A percentile compares a stretch with the other conserved stretches of the same genome.
These are phyloP conservation scores for Candida odintsovae DNA, from an alignment of 805 yeast species.

Conservation along the genomic window DNA sequence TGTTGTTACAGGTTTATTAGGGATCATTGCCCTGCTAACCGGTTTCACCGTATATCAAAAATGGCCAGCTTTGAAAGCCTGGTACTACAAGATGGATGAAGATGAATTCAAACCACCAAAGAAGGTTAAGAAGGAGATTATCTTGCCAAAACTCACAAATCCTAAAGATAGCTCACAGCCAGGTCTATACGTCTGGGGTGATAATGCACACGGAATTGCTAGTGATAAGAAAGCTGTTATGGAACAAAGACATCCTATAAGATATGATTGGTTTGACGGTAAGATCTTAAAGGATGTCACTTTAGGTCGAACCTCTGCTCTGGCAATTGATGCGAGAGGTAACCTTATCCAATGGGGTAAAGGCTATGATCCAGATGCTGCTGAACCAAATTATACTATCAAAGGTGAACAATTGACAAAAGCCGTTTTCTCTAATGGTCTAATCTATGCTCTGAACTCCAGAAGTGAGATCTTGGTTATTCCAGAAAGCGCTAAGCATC, in stretches of 20 bases:
- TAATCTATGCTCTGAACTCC: constrained; percentile 40
- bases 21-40: constrained; percentile 4
- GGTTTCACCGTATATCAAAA: constrained; percentile 7
- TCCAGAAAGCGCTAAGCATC: constrained; percentile 22
- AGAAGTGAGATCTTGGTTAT: constrained; percentile 29
- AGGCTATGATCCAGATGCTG: constrained; percentile 27
- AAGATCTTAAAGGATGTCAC: constrained; percentile 51
- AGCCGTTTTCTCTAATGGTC: constrained; percentile 48
- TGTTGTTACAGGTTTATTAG: constrained; percentile 13
- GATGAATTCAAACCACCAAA: constrained; percentile 19
- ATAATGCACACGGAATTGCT: constrained; percentile 36
- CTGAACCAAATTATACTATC: constrained; percentile 32
- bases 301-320: constrained; percentile 37
- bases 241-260: constrained; percentile 45
- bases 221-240: constrained; percentile 22
- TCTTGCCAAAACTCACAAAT: constrained; percentile 27
- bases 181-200: constrained; percentile 64
- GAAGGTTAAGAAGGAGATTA: constrained; percentile 19
- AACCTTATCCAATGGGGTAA: constrained; percentile 70
- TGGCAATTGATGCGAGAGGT: constrained; percentile 63
- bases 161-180: constrained; percentile 38
- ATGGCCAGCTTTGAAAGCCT: constrained; percentile 22
- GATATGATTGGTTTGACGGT: constrained; percentile 61
- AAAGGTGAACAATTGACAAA: constrained; percentile 40
- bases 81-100: constrained; percentile 25